phyloP scores from a whole-genome alignment of 2,329 filamentous ascomycete genomes.

The Colletotrichum incanum region DNA sequence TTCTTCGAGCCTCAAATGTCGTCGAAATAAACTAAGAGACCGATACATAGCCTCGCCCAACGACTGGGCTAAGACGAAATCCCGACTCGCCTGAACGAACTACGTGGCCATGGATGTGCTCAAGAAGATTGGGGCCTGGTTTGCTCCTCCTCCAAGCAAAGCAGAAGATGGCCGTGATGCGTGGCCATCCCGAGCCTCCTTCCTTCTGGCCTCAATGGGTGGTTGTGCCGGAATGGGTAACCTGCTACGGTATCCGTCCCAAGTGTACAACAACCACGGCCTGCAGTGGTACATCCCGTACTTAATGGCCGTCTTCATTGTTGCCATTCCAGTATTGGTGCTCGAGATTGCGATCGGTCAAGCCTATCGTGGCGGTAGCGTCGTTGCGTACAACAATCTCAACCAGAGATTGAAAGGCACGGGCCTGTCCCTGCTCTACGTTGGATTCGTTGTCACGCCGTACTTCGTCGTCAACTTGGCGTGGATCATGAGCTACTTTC shows the following conservation, averaged over 20 bases:
- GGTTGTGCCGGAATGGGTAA: conserved; percentile 73
- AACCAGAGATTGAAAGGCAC: conserved; percentile 68
- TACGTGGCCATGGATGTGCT: conserved; percentile 41
- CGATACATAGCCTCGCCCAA: neutral
- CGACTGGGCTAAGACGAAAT: neutral
- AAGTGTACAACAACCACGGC: conserved; percentile 73
- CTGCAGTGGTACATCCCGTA: conserved; percentile 75
- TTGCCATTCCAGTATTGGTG: conserved; percentile 70
- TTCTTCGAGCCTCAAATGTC: conserved; percentile 4
- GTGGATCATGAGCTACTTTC: conserved; percentile 74
- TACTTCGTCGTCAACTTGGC: conserved; percentile 72
- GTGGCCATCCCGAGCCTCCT: conserved; percentile 69
- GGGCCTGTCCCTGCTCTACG: conserved; percentile 66
- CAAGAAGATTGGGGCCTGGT: conserved; percentile 51
- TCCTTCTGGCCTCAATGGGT: conserved; percentile 72
- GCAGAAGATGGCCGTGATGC: conserved; percentile 64
- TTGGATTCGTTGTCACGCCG: conserved; percentile 69
- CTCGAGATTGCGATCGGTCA: conserved; percentile 80
- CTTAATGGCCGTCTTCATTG: conserved; percentile 67
- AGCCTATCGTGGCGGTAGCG: conserved; percentile 69
- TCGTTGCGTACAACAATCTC: conserved; percentile 70
- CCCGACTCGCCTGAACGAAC: neutral
- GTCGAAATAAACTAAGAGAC: neutral
- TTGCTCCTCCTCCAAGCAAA: conserved; percentile 56
- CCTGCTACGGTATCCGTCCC: conserved; percentile 70